Base-by-base conservation (phyloP, 768 basidiomycete genomes). In the Dentipellis sp. region DNA sequence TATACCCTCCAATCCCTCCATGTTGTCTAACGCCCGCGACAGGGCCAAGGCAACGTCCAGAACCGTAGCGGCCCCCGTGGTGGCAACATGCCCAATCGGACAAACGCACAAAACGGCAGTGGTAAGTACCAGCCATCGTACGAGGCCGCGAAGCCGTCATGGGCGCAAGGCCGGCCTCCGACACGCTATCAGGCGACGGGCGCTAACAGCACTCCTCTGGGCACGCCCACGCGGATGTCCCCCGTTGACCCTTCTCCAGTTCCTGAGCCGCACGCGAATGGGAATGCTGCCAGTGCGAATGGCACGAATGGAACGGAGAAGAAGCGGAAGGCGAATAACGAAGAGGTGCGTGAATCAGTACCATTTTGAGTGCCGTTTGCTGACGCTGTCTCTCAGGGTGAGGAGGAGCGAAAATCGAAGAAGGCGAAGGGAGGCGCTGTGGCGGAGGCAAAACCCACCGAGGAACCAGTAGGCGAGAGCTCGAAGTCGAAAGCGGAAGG, bases 151-250 rank as follows among this genome's bases (percentile, higher is more conserved):
- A 45, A 2, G 50, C 58, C 60, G 60, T 60, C 23, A 48, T 34
- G 53, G 52, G 46, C 50, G 58, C 52, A 40, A 46, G 57, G 54
- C 48, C 52, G 1, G 38, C 57, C 53, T 49, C 50, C 52, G 40
- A 34, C 52, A 37, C 61, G 56, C 38, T 54, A 46, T 54, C 51
- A 53, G 42, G 71, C 67, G 2, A 84, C 84, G 47, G 88, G 88
- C 59, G 80, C 86, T 63, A 91, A 91, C 62, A 78, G 68, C 64
- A 86, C 79, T 35, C 88, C 87, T 40, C 71, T 91, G 54, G 88
- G 88, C 54, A 77, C 81, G 14, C 81, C 84, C 8, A 62, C 58
- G 38, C 76, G 77, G 64, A 78, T 78, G 75, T 74, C 75, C 46
- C 72, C 79, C 23, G 59, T 73, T 52, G 59, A 62, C 50, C 64